These are phyloP conservation scores for Backusella circina DNA, from an alignment of 192 early-diverging fungal genomes.

Conservation along the genomic window DNA sequence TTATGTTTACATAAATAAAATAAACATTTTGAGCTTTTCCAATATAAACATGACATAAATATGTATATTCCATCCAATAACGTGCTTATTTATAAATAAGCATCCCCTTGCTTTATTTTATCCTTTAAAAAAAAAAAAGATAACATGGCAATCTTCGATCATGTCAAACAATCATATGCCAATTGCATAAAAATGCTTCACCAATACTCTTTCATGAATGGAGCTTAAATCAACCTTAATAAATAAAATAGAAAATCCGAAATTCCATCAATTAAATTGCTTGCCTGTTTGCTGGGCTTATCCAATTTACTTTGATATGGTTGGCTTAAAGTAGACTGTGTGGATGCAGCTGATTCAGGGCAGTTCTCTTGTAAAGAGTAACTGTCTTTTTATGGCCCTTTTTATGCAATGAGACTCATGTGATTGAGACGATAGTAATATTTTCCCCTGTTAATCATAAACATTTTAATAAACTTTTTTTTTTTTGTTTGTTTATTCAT, in stretches of 20 bases:
- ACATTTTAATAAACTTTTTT: background rate
- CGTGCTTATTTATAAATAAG: background rate
- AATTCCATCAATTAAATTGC: background rate
- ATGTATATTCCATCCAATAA: background rate
- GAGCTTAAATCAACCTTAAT: background rate
- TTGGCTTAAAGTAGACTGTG: background rate
- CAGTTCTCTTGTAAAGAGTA: background rate
- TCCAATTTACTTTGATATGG: background rate
- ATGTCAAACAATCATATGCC: background rate
- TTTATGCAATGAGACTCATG: background rate
- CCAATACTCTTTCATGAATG: background rate
- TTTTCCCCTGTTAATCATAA: background rate
- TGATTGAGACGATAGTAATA: constrained; percentile 5
- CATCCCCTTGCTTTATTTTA: background rate
- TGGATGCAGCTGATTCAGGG: background rate
- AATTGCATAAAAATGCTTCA: background rate
- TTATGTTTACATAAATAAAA: too few relatives aligned
- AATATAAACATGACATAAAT: background rate
- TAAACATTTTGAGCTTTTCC: background rate
- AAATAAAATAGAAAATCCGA: background rate
- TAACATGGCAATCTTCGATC: background rate
- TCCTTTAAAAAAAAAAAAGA: background rate
- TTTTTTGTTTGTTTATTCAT: background rate
- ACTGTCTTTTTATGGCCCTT: too few relatives aligned
- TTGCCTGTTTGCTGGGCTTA: background rate